phyloP scores from a whole-genome alignment of 129 eudicot species.

The Mikania micrantha region DNA sequence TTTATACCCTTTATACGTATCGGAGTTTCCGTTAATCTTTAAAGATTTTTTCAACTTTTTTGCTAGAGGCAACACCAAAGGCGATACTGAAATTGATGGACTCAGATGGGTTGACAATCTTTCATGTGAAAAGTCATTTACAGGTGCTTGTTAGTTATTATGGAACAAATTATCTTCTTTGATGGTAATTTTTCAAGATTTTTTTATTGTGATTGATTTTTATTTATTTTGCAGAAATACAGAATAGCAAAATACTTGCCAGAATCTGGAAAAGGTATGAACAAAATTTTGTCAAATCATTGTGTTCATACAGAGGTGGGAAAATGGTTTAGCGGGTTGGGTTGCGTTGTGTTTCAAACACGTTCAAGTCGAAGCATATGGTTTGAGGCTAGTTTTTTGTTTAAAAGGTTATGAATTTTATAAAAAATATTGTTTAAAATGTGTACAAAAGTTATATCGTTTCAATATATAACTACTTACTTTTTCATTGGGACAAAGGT shows the following conservation, averaged over 20 bases:
- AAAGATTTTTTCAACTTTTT: not conserved
- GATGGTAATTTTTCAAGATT: constrained; percentile 1
- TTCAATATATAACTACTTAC: too few species aligned
- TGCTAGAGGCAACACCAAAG: constrained; percentile 87
- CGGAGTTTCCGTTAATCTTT: not conserved
- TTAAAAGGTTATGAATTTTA: too few species aligned
- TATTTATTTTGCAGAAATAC: constrained; percentile 53
- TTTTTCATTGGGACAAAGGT: too few species aligned
- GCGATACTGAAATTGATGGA: constrained; percentile 86
- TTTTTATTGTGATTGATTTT: not conserved
- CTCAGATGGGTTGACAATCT: constrained; percentile 75
- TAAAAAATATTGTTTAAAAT: too few species aligned
- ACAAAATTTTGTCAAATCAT: not conserved
- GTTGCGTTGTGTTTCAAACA: too few species aligned
- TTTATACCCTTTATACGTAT: not conserved
- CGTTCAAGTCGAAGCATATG: too few species aligned
- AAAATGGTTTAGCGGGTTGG: too few species aligned
- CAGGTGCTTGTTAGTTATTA: constrained; percentile 51
- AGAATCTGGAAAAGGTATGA: constrained; percentile 58
- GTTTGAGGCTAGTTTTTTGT: too few species aligned
- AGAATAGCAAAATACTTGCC: constrained; percentile 77
- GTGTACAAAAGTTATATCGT: too few species aligned
- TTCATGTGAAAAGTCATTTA: constrained; percentile 92
- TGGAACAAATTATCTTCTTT: not conserved
- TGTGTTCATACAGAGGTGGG: too few species aligned